phyloP scores from a whole-genome alignment of 225 moss, liverwort and hornwort species.

The Takakia lepidozioides region DNA sequence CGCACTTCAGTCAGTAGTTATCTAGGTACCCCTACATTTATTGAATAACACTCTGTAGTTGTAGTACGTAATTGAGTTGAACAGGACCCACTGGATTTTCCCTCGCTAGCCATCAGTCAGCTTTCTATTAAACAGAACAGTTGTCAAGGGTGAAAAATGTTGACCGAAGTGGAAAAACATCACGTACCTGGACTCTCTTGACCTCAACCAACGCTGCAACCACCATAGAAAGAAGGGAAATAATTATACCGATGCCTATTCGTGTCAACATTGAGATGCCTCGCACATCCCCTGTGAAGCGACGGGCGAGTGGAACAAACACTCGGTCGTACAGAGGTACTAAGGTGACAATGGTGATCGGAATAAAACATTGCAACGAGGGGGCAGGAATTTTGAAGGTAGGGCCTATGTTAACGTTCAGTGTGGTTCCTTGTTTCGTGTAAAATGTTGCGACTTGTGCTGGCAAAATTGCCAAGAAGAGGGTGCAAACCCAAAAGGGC shows the following conservation, averaged over 20 bases:
- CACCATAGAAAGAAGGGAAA: slow-evolving; percentile 27
- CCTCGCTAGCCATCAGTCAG: too few relatives aligned
- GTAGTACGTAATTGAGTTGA: too few relatives aligned
- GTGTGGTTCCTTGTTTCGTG: slow-evolving; percentile 19
- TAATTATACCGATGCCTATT: slow-evolving; percentile 24
- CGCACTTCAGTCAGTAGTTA: too few relatives aligned
- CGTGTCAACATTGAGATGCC: slow-evolving; percentile 28
- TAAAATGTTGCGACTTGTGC: slow-evolving; percentile 36
- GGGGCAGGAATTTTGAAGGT: slow-evolving; percentile 24
- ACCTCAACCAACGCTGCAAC: slow-evolving; percentile 29
- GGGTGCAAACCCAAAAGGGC: slow-evolving; percentile 40
- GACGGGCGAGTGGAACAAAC: slow-evolving; percentile 19
- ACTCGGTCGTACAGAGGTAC: slow-evolving; percentile 22
- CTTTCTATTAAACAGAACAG: too few relatives aligned
- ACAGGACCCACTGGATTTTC: too few relatives aligned
- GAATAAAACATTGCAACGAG: slow-evolving; percentile 18
- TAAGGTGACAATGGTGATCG: slow-evolving; percentile 14
- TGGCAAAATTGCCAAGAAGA: slow-evolving; percentile 49
- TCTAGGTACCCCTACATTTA: too few relatives aligned
- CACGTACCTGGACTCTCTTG: slow-evolving; percentile 14
- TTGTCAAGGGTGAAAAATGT: too few relatives aligned
- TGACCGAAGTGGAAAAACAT: too few relatives aligned
- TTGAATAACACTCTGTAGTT: too few relatives aligned
- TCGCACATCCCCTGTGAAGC: slow-evolving; percentile 20
- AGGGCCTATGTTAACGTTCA: slow-evolving; percentile 4